phyloP scores from a whole-genome alignment of 306 rosid genomes.

The Ammopiptanthus mongolicus region DNA sequence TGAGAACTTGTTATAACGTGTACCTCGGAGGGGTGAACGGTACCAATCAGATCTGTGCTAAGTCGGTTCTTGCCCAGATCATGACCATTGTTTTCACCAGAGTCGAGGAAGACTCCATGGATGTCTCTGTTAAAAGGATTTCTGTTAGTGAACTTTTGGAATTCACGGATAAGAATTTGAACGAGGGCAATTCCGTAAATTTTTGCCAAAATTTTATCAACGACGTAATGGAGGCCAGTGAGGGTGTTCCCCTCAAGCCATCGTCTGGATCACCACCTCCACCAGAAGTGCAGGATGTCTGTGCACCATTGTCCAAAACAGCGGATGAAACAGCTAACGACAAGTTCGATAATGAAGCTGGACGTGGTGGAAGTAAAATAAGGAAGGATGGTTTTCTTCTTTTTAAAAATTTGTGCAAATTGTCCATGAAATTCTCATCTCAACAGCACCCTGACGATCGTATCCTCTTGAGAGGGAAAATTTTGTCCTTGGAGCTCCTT shows the following conservation, averaged over 20 bases:
- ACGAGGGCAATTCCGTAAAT: conserved; percentile 85
- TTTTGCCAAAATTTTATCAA: conserved; percentile 76
- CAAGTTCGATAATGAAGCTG: conserved; percentile 39
- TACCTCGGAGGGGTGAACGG: conserved; percentile 95
- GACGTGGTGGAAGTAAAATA: conserved; percentile 64
- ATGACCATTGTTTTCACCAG: conserved; percentile 77
- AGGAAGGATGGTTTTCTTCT: conserved; percentile 89
- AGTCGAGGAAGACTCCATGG: conserved; percentile 74
- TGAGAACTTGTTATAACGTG: conserved; percentile 89
- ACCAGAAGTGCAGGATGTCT: conserved; percentile 37
- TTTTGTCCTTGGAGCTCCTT: conserved; percentile 93
- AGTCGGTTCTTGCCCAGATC: conserved; percentile 94
- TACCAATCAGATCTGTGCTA: conserved; percentile 98
- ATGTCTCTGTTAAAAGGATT: conserved; percentile 38
- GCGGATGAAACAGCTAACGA: conserved; percentile 25
- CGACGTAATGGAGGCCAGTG: conserved; percentile 78
- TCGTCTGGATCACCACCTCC: background rate
- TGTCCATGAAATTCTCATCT: conserved; percentile 94
- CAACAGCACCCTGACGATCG: conserved; percentile 89
- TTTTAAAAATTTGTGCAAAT: conserved; percentile 85
- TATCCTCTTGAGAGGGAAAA: conserved; percentile 88
- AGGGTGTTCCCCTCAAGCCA: conserved; percentile 43
- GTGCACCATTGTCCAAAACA: conserved; percentile 27
- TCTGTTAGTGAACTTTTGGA: conserved; percentile 79
- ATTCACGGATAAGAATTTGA: conserved; percentile 89